Percentiles rank a stretch among this genome's conserved stretches.
These are phyloP conservation scores for Capsicum chinense DNA, from an alignment of 257 asterid genomes.

Conservation along the genomic window DNA sequence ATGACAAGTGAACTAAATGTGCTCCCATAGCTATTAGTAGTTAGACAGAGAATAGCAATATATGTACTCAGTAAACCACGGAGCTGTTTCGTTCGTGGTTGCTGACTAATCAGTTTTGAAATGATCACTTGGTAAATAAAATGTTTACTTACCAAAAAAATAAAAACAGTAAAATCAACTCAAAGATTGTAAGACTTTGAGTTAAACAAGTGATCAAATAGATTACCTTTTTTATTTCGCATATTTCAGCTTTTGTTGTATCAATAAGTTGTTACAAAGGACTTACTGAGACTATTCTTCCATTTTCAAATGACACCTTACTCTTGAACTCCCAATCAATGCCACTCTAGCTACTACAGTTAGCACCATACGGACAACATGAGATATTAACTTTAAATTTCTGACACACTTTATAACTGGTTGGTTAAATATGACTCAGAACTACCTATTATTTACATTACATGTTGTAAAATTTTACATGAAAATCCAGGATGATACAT, in stretches of 20 bases:
- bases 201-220: neutral
- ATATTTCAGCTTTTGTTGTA: neutral
- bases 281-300: constrained; percentile 62
- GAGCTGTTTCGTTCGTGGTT: no score
- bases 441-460: neutral
- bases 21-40: no score
- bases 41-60: no score
- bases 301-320: constrained; percentile 68
- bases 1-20: no score
- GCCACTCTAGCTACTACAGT: no score
- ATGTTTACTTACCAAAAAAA: no score
- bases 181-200: no score
- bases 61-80: no score
- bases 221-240: neutral
- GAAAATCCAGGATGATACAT: constrained; percentile 38
- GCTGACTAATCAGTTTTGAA: no score
- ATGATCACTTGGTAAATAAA: no score
- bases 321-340: constrained; percentile 58
- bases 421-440: neutral
- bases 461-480: neutral
- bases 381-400: neutral
- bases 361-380: constrained; percentile 10
- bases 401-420: neutral
- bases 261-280: neutral
- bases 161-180: no score